Evolutionary conservation across 768 basidiomycete species (phyloP), one percentile per base, ranked within the genome.

Genomic region (Kwoniella sp.): DNA sequence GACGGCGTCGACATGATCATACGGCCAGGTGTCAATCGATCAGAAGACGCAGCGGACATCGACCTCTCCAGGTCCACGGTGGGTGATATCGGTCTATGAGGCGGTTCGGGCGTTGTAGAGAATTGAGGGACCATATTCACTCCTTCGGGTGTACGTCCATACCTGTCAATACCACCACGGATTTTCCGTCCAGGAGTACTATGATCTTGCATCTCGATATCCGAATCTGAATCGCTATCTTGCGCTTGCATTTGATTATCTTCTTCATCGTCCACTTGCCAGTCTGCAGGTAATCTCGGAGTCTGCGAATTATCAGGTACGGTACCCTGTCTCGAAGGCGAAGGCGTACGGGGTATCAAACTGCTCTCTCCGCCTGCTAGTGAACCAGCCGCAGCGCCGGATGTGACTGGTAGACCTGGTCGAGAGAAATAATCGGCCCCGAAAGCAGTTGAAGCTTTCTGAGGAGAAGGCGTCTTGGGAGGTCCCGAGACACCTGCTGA

Each of bases 101-200:
- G 36, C 8, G 71, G 74, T 55, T 63, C 51, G 19, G 74, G 74
- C 6, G 74, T 76, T 19, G 71, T 76, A 8, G 69, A 57, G 49
- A 76, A 76, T 9, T 68, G 26, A 17, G 72, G 72, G n/a, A 56
- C 50, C 55, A 58, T 58, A n/a, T 22, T 37, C 13, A 25, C 27
- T 36, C 33, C 54, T n/a, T 55, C 33, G 4, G 22, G 48, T 5
- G 33, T 55, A 4, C 9, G 10, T 29, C 36, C 54, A 40, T 55
- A 22, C 40, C 56, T 25, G 22, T 25, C 15, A 15, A n/a, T 7
- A 9, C 27, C 10, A 54, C 30, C 19, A 21, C 33, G n/a, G n/a
- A 17, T 49, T 22, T 26, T 58, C 25, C 59, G 33, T 19, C 40
- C 29, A 13, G 59, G 51, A 13, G 50, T 51, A 24, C 13, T 40